A percentile compares a stretch with the other conserved stretches of the same genome.
phyloP scores from a whole-genome alignment of 208 protist genomes.

The Leptomonas pyrrhocoris region DNA sequence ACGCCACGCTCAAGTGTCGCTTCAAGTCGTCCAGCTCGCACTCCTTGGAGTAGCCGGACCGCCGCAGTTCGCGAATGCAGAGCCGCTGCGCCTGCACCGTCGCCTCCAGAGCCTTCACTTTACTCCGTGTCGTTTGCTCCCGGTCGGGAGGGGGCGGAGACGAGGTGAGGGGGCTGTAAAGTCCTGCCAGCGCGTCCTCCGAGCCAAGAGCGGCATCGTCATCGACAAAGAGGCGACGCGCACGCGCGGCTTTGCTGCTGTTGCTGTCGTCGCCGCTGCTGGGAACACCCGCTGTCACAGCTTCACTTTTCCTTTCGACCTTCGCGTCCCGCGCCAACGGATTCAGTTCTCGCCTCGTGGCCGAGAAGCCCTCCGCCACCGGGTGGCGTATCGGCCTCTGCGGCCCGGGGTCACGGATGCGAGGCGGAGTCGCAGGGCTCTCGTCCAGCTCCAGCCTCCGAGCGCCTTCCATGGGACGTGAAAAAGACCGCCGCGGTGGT shows the following conservation, averaged over 20 bases:
- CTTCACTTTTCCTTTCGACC: not conserved
- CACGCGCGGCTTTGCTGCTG: not conserved
- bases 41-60: slow-evolving; percentile 15
- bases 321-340: slow-evolving; percentile 3
- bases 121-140: not conserved
- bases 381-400: not conserved
- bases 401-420: not conserved
- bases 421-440: not conserved
- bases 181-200: not conserved
- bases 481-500: not conserved
- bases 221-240: not conserved
- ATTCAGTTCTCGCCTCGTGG: not conserved
- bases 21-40: slow-evolving; percentile 22
- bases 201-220: not conserved
- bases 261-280: too few relatives aligned
- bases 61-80: slow-evolving; percentile 5
- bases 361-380: slow-evolving; percentile 2
- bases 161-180: slow-evolving; percentile 10
- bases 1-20: slow-evolving; percentile 6
- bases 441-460: not conserved
- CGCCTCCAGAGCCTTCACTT: slow-evolving; percentile 7
- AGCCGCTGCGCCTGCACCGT: slow-evolving; percentile 4
- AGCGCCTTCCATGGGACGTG: not conserved
- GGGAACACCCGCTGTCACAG: not conserved
- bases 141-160: not conserved